Percentiles rank a stretch among this genome's conserved stretches.
Conservation (phyloP, 805 yeast species). For the Ogataea trehaloabstinens region DNA sequence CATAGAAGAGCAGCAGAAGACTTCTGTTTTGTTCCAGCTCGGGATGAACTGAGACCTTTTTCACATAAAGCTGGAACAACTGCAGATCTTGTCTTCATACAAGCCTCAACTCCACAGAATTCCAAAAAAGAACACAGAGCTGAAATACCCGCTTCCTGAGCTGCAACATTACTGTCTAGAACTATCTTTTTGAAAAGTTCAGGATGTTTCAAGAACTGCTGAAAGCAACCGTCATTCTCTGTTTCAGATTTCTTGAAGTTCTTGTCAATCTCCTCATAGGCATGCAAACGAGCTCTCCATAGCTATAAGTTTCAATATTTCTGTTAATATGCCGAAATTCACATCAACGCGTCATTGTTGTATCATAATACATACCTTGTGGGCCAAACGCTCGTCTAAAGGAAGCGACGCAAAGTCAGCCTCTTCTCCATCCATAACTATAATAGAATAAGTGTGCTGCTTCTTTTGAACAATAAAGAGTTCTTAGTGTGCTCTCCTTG, state of each 20-base stretch:
- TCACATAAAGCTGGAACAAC: conserved; percentile 62
- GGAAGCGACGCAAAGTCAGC: conserved; percentile 64
- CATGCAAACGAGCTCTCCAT: conserved; percentile 86
- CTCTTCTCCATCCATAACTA: conserved; percentile 37
- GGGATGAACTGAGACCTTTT: conserved; percentile 73
- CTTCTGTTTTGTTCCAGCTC: conserved; percentile 70
- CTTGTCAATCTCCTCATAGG: conserved; percentile 65
- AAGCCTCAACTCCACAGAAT: conserved; percentile 48
- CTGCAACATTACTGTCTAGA: conserved; percentile 82
- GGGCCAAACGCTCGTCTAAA: conserved; percentile 60
- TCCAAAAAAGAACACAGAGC: conserved; percentile 55
- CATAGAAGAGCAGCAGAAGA: conserved; percentile 60
- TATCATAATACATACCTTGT: conserved; percentile 44
- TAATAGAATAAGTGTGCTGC: too few relatives aligned
- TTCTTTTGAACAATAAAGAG: too few relatives aligned
- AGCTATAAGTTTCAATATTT: conserved; percentile 20
- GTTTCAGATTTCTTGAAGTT: conserved; percentile 52
- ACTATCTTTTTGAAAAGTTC: conserved; percentile 57
- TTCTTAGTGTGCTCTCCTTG: too few relatives aligned
- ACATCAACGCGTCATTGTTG: not conserved
- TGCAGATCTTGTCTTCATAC: conserved; percentile 39
- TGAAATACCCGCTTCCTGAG: conserved; percentile 78
- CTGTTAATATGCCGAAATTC: not conserved
- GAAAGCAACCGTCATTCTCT: conserved; percentile 56
- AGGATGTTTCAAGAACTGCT: conserved; percentile 48